phyloP scores from a whole-genome alignment of 2,329 filamentous ascomycete species.

The Fusarium sp. region DNA sequence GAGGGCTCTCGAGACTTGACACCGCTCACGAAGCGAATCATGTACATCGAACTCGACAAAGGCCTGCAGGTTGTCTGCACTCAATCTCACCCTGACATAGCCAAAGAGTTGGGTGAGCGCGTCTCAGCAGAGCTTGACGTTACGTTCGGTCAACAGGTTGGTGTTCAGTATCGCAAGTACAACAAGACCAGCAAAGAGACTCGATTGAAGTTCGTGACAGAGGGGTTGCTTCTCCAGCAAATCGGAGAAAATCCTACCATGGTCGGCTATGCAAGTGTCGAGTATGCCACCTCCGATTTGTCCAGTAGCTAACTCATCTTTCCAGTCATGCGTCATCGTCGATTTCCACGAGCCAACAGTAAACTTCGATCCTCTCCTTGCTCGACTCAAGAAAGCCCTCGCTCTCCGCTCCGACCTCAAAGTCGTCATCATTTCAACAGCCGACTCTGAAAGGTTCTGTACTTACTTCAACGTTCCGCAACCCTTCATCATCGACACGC shows the following conservation, averaged over 20 bases:
- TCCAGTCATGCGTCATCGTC: background rate
- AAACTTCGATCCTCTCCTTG: background rate
- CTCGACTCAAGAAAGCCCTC: background rate
- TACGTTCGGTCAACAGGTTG: background rate
- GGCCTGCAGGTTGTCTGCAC: background rate
- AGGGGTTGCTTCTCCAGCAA: background rate
- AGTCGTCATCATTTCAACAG: background rate
- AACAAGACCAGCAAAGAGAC: background rate
- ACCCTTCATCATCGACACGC: background rate
- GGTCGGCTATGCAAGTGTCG: background rate
- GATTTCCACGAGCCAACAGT: background rate
- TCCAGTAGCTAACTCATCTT: background rate
- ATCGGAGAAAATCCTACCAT: background rate
- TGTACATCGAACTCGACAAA: background rate
- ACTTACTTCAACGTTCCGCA: background rate
- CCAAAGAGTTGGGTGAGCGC: background rate
- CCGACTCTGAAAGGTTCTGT: background rate
- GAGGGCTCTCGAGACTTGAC: background rate
- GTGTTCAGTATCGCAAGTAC: background rate
- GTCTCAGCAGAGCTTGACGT: background rate
- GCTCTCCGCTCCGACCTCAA: background rate
- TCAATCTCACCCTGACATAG: background rate
- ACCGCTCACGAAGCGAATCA: background rate
- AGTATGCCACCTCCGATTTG: background rate
- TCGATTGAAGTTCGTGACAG: background rate